Base-by-base conservation (phyloP, 208 protist species). In the Strigomonas oncopelti region DNA sequence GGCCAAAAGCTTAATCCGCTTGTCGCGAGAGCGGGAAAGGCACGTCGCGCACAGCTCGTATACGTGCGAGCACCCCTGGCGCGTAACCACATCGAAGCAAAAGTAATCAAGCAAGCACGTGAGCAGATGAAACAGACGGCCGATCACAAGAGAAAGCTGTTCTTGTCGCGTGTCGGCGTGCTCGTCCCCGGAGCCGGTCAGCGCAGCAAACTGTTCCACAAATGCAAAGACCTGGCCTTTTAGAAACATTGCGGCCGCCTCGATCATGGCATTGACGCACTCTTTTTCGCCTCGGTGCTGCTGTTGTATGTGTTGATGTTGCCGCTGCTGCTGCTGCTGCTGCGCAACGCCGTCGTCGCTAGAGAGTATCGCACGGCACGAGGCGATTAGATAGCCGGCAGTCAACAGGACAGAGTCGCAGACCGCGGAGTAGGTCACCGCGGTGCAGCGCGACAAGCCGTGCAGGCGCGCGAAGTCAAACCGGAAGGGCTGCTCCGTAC, bases 391-490 rank as follows among this genome's bases (percentile, higher is more conserved):
- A 65, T 94, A 94, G 61, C 92, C 70, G 0, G 76, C 68, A 5
- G 87, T 87, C 52, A 89, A 77, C 69, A 94, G 75, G 11, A 81
- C 81, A 32, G 75, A 78, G 66, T 94, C 86, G 67, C 79, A 82
- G 14, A 91, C 53, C 46, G 80, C 84, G 2, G 64, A 59, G 29
- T 56, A 58, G 16, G 91, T 88, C 42, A 86, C 65, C 58, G 85
- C 85, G 22, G 58, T 59, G 31, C 77, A 66, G 29, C 84, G 74
- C 64, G 85, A 80, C 22, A 85, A 90, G 57, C 70, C 73, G 75
- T 96, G 88, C 65, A 96, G 24, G 22, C 85, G 80, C 14, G 86
- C 63, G 36, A 93, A 68, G 70, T 96, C 80, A 76, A 94, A 96
- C 53, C 74, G 70, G 65, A 96, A 96, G 3, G 91, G 85, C 61